Percentiles rank a stretch among this genome's conserved stretches.
Evolutionary conservation across 805 yeast species (phyloP).

Genomic region (Cyberlindnera xishuangbannaensis): DNA sequence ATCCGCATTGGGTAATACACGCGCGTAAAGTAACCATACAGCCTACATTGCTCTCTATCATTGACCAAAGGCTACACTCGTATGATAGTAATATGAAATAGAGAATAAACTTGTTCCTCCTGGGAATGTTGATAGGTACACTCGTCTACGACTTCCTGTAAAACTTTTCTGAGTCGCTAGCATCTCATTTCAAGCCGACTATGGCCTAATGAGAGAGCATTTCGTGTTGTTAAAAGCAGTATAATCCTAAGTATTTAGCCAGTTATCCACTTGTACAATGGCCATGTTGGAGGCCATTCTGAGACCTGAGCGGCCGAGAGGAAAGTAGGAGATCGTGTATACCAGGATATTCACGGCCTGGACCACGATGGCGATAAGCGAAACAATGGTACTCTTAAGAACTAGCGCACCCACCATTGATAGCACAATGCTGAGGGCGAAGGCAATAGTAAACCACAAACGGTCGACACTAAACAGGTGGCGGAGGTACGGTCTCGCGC

Average conservation of each 20-base stretch:
- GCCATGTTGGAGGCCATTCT: slow-evolving; percentile 16
- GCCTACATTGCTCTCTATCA: too few relatives aligned
- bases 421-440: slow-evolving; percentile 9
- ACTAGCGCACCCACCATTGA: slow-evolving; percentile 12
- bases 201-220: too few relatives aligned
- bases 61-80: too few relatives aligned
- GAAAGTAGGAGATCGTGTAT: slow-evolving; percentile 19
- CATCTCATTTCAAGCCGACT: too few relatives aligned
- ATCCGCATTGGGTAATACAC: too few relatives aligned
- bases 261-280: slow-evolving; percentile 13
- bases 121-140: too few relatives aligned
- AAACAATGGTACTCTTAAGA: slow-evolving; percentile 9
- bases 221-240: too few relatives aligned
- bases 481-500: slow-evolving; percentile 7
- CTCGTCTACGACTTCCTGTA: too few relatives aligned
- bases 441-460: slow-evolving; percentile 16
- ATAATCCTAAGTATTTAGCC: slow-evolving; percentile 18
- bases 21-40: too few relatives aligned
- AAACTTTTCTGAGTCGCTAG: too few relatives aligned
- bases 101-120: too few relatives aligned
- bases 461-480: slow-evolving; percentile 15
- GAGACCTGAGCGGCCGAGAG: slow-evolving; percentile 16
- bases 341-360: slow-evolving; percentile 12
- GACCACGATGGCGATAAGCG: slow-evolving; percentile 8
- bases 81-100: too few relatives aligned